Percentiles rank a stretch among this genome's conserved stretches.
phyloP scores from a whole-genome alignment of 148 eudicot species.

The Oxyria digyna region DNA sequence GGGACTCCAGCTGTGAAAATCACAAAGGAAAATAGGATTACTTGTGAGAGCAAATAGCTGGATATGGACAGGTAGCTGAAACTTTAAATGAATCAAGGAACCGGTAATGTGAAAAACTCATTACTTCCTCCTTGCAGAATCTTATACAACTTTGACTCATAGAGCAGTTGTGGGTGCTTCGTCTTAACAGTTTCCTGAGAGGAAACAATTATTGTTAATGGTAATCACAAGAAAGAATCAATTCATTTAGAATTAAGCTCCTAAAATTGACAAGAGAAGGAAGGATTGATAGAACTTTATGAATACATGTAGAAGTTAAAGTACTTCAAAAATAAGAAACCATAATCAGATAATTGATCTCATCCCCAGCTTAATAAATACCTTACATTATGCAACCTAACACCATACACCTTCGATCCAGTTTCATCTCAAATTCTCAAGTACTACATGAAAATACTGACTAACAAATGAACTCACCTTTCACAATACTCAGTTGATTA shows the following conservation, averaged over 20 bases:
- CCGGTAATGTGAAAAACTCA: constrained; percentile 12
- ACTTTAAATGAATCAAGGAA: background rate
- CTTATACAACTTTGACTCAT: constrained; percentile 78
- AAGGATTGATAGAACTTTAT: background rate
- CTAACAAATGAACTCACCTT: background rate
- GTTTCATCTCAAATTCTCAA: background rate
- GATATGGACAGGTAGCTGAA: constrained; percentile 5
- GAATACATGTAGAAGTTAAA: background rate
- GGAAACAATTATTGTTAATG: constrained; percentile 3
- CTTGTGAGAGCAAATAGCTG: constrained; percentile 5
- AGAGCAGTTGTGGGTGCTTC: constrained; percentile 77
- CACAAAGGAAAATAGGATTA: background rate
- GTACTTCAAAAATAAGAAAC: background rate
- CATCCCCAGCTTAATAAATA: background rate
- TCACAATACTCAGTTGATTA: background rate
- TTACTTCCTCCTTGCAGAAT: constrained; percentile 90
- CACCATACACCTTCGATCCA: background rate
- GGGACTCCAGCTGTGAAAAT: constrained; percentile 81
- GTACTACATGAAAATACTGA: background rate
- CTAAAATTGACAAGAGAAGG: background rate
- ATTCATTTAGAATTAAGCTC: background rate
- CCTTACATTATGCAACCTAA: background rate
- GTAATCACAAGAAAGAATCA: background rate
- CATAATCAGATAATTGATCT: background rate
- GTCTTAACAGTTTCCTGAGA: constrained; percentile 74